These are phyloP conservation scores for Crithidia brevicula DNA, from an alignment of 208 protist genomes.

Conservation along the genomic window DNA sequence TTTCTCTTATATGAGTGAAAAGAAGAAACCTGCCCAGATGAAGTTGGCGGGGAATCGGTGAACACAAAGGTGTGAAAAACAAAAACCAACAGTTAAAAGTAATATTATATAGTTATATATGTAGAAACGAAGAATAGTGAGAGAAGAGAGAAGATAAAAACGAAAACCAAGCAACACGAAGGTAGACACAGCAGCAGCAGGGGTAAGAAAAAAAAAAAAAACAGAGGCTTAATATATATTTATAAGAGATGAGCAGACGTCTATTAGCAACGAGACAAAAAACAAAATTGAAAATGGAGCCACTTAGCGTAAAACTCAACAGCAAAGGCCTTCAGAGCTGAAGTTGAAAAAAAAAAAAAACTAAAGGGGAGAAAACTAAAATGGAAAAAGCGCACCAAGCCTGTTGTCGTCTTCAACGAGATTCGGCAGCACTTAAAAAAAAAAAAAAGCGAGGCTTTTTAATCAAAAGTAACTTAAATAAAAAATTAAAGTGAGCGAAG, in stretches of 20 bases:
- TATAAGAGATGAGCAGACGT: no score
- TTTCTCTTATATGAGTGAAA: background rate
- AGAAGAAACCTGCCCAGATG: background rate
- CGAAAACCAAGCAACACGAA: background rate
- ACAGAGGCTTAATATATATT: no score
- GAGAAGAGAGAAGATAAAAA: background rate
- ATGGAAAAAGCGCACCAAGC: background rate
- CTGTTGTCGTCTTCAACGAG: slow-evolving; percentile 10
- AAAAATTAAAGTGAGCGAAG: background rate
- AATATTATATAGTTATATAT: no score
- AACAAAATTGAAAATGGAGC: no score
- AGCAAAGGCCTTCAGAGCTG: background rate
- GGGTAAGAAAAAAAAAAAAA: background rate
- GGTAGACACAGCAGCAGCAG: background rate
- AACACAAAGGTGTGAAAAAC: background rate
- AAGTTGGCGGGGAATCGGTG: background rate
- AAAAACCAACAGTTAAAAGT: background rate
- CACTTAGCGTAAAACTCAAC: no score
- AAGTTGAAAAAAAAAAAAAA: background rate
- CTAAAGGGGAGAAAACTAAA: background rate
- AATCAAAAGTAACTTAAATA: no score
- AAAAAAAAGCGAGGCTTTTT: background rate
- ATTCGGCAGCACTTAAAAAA: background rate
- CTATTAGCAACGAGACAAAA: no score
- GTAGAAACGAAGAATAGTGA: slow-evolving; percentile 2